These are phyloP conservation scores for Desmodesmus armatus DNA, from an alignment of 139 green algal genomes.

Conservation along the genomic window DNA sequence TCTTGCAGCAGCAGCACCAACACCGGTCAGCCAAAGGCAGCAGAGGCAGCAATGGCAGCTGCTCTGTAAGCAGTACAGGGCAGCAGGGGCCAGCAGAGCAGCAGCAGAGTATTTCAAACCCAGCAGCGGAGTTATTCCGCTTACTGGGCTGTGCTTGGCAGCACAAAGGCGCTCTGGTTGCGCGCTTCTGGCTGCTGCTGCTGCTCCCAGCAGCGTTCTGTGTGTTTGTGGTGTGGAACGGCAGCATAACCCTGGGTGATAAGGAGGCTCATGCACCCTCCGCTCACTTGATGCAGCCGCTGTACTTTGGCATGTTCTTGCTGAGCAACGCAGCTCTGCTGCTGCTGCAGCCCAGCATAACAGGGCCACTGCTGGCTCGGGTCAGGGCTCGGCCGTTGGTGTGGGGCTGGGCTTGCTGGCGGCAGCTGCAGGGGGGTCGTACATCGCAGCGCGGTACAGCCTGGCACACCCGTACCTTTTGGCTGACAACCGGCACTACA, in stretches of 20 bases:
- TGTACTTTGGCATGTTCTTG: constrained; percentile 85
- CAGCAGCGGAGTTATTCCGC: not conserved
- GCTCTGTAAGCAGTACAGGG: not conserved
- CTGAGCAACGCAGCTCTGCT: constrained; percentile 44
- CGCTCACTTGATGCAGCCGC: constrained; percentile 80
- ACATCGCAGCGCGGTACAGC: constrained; percentile 52
- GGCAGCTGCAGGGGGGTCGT: not conserved
- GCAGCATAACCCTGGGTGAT: constrained; percentile 90
- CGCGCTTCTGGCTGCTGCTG: constrained; percentile 58
- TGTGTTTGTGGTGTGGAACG: constrained; percentile 86
- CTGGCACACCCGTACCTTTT: constrained; percentile 93
- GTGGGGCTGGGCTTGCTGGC: not conserved
- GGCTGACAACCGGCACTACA: constrained; percentile 96
- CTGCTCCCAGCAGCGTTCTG: constrained; percentile 71
- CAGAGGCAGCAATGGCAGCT: not conserved
- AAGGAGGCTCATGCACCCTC: constrained; percentile 75
- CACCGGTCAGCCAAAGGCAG: constrained; percentile 2
- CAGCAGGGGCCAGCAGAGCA: no score
- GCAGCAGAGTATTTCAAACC: not conserved
- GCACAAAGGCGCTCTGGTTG: constrained; percentile 39
- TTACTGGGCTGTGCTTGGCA: constrained; percentile 10
- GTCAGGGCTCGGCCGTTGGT: not conserved
- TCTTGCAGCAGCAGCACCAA: constrained; percentile 2
- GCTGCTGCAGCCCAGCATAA: constrained; percentile 41
- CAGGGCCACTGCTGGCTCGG: no score